Evolutionary conservation across 164 flowering plant genomes (phyloP), one percentile per base, ranked within the genome.

Genomic region (Nymphaea colorata): DNA sequence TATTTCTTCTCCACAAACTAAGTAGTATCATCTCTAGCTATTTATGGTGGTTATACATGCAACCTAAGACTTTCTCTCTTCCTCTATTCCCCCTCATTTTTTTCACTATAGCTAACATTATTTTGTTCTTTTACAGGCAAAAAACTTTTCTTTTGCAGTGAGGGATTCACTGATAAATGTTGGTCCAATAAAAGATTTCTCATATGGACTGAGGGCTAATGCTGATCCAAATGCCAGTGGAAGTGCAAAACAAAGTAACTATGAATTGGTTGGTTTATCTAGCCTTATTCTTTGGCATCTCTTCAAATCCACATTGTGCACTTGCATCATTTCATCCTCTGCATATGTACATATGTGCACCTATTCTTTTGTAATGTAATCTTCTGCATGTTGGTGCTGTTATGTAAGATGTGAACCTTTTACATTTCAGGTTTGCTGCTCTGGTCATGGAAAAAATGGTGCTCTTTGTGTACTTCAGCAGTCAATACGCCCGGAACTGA

Each of bases 391-490:
- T 25, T 25, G 36, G 36, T 25, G 36, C 36, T 25, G 36, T 25
- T 25, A 25, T 25, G 36, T 25, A 25, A 25, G 36, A 25, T 25
- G 36, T 25, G 36, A 25, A 25, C 36, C 36, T 25, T 47, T 47
- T 67, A 60, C 63, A 67, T 70, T 69, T 66, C 79, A 94, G 99
- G 96, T 90, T 3, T 92, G 97, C 84, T 95, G 99, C 75, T 92
- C 99, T 69, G 99, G 99, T 44, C 99, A 95, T 86, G 99, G 98
- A 53, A 95, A 95, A 73, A 95, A 92, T 84, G 99, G 99, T 68
- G 76, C 99, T 63, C 82, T 95, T 8, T 82, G 87, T 72, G 81
- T 95, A 72, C 94, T 95, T 76, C 96, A 89, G 68, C 91, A 85
- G 73, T 92, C 99, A 67, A 79, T 95, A 77, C 94, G 98, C 60